Base-by-base conservation (phyloP, 305 asterid species). In the Rubia balearica region DNA sequence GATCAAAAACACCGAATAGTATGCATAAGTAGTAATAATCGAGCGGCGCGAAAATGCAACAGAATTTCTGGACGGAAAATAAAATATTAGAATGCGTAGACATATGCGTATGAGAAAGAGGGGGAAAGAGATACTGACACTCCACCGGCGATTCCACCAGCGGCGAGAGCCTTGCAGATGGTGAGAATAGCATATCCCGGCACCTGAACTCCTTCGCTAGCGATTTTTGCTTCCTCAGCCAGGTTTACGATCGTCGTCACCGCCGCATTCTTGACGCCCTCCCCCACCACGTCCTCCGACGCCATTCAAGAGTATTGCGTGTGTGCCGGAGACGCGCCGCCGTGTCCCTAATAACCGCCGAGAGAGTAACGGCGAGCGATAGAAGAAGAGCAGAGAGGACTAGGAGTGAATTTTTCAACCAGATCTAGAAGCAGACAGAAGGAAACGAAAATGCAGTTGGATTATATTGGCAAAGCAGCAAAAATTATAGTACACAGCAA, bases 111-210 rank as follows among this genome's bases (percentile, higher is more conserved):
- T n/a, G n/a, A n/a, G n/a, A n/a, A n/a, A 12, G 5, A 13, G 33
- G 21, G 8, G 30, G 38, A 17, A 69, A 36, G 27, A 71, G 45
- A 14, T 33, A 77, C 96, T 82, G 62, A 93, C 97, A 93, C 82
- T 79, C 97, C 98, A 68, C 98, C 98, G 16, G 96, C 96, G 48
- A 86, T 87, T 38, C 98, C 98, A 13, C 98, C 98, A 13, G 98
- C 96, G 46, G 84, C 77, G 61, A 91, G 94, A 81, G 98, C 91
- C 81, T 91, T 93, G 86, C 91, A 84, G 74, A 93, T 77, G 71
- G 85, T 85, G 76, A 77, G 84, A 36, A 89, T 81, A 70, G 90
- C 88, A 71, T 77, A 76, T 30, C 88, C 85, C 11, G 88, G 67
- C 7, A 97, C 92, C 82, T 80, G 89, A 75, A 93, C 90, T 60